Percentiles rank a stretch among this genome's conserved stretches.
Conservation (phyloP, 1,284 basidiomycete genomes). For the Golubevia pallescens region DNA sequence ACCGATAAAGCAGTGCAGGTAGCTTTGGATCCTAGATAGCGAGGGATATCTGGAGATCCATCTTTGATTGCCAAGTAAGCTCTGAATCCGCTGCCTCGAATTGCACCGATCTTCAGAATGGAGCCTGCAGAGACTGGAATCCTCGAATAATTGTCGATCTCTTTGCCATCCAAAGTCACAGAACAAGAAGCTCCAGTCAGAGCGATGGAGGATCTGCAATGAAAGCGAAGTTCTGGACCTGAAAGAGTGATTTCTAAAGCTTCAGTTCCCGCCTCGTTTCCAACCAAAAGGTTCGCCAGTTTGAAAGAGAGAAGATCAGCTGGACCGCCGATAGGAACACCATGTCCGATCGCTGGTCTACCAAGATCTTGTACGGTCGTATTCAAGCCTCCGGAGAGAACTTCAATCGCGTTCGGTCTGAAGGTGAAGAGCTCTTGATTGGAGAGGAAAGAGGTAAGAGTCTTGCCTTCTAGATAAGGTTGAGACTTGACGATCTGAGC, state of each 20-base stretch:
- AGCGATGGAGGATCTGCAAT: no score
- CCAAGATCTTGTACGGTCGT: slow-evolving; percentile 74
- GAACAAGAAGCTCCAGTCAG: slow-evolving; percentile 70
- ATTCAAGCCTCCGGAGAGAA: slow-evolving; percentile 71
- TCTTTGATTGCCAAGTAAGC: slow-evolving; percentile 71
- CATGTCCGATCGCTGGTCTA: slow-evolving; percentile 69
- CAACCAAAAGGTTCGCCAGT: slow-evolving; percentile 72
- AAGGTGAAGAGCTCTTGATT: slow-evolving; percentile 50
- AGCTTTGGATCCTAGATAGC: slow-evolving; percentile 70
- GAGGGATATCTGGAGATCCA: slow-evolving; percentile 71
- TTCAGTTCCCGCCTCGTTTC: slow-evolving; percentile 70
- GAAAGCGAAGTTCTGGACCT: slow-evolving; percentile 20
- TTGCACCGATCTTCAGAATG: slow-evolving; percentile 66
- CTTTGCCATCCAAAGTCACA: slow-evolving; percentile 67
- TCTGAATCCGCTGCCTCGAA: slow-evolving; percentile 67
- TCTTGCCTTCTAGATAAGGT: slow-evolving; percentile 64
- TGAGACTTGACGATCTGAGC: slow-evolving; percentile 13
- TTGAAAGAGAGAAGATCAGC: slow-evolving; percentile 73
- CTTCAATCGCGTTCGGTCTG: slow-evolving; percentile 68
- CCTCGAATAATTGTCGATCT: slow-evolving; percentile 68
- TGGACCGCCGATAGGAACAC: slow-evolving; percentile 74
- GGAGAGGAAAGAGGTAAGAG: slow-evolving; percentile 72
- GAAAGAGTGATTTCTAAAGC: slow-evolving; percentile 69
- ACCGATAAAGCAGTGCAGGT: slow-evolving; percentile 53
- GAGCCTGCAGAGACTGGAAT: slow-evolving; percentile 68